Percentiles rank a stretch among this genome's conserved stretches.
phyloP scores from a whole-genome alignment of 768 basidiomycete genomes.

The Hygrophoropsis aurantiaca region DNA sequence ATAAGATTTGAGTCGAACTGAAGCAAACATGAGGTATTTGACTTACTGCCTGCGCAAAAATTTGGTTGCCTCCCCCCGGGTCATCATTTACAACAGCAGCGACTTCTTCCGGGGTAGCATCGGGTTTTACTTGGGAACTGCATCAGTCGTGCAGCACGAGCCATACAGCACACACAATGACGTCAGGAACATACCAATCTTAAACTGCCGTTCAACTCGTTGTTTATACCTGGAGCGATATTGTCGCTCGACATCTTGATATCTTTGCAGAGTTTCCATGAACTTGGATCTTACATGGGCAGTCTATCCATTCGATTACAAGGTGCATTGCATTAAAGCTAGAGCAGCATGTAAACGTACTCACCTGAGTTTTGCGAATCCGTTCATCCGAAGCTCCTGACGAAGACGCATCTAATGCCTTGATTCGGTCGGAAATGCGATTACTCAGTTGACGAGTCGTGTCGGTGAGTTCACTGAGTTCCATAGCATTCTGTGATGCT shows the following conservation, averaged over 20 bases:
- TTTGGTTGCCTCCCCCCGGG: constrained; percentile 63
- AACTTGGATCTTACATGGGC: constrained; percentile 74
- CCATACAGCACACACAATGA: neutral
- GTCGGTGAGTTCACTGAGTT: constrained; percentile 67
- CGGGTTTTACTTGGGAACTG: constrained; percentile 71
- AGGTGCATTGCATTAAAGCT: too few relatives aligned
- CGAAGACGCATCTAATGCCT: constrained; percentile 66
- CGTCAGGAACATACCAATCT: constrained; percentile 65
- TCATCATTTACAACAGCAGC: constrained; percentile 84
- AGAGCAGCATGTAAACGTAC: constrained; percentile 6
- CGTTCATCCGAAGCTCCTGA: constrained; percentile 65
- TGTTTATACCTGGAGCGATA: constrained; percentile 78
- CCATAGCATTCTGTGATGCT: constrained; percentile 56
- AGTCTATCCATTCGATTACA: constrained; percentile 38
- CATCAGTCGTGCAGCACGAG: neutral
- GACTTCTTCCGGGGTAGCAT: constrained; percentile 89
- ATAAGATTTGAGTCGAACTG: constrained; percentile 12
- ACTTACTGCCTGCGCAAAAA: constrained; percentile 85
- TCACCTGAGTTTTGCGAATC: constrained; percentile 76
- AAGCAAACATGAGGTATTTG: neutral
- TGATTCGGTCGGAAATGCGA: constrained; percentile 69
- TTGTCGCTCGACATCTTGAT: constrained; percentile 80
- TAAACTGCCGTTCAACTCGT: constrained; percentile 83
- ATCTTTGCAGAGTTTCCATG: constrained; percentile 82
- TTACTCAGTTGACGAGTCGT: constrained; percentile 72